Evolutionary conservation across 768 basidiomycete genomes (phyloP), one percentile per base, ranked within the genome.

Genomic region (Amanita inopinata): DNA sequence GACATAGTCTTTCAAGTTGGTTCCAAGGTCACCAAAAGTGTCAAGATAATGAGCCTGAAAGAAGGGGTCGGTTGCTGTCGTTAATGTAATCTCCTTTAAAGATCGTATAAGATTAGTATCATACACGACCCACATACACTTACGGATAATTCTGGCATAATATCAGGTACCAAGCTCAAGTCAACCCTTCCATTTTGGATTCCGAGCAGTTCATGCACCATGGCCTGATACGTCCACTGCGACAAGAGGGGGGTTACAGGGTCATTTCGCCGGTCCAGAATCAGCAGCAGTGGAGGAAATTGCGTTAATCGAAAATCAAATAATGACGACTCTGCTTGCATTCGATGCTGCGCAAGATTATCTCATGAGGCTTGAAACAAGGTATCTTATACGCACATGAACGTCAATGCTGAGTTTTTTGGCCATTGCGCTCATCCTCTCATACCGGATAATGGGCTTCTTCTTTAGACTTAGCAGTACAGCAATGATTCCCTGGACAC

Each of bases 171-270:
- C 47, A 76, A 64, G 48, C 74, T 77, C 33, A 94, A 61, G 55
- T 89, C 80, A 3, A 98, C 92, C 45, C 96, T 74, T 14, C 94
- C 94, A 56, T 97, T 98, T 48, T 86, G 81, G 34, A 99, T 96
- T 2, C 87, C 84, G 5, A 98, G 63, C 10, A 96, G 68, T 58
- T 98, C 96, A 54, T 99, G 96, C 0, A 98, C 96, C 93, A 98
- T 97, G 1, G 94, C 96, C 59, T 98, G 94, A 63, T 98, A 98
- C 18, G 96, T 98, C 96, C 96, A 98, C 61, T 97, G 96, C 2
- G 90, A 90, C 22, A 98, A 70, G 27, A 98, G 64, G 3, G 96
- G 96, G 0, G 96, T 98, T 4, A 98, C 89, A 2, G 96, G 96
- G 55, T 99, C 96, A 61, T 96, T 97, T 49, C 94, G 71, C 48